These are phyloP conservation scores for Xylariaceae sp. DNA, from an alignment of 2,329 filamentous ascomycete species.

Conservation along the genomic window DNA sequence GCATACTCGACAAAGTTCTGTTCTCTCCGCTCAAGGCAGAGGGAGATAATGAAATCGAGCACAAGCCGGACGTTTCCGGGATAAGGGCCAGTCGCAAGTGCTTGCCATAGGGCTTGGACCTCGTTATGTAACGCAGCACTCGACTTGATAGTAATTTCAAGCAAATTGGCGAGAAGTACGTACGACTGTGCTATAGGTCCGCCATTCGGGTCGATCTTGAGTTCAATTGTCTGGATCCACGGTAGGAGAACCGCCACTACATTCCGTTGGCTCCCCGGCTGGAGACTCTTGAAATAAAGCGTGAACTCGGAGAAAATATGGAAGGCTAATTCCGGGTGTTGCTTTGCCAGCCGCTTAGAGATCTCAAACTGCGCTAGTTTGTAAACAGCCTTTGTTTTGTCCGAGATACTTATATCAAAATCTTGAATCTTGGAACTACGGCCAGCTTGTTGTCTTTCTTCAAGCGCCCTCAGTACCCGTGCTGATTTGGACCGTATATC, in stretches of 20 bases:
- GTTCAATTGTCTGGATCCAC: conserved; percentile 93
- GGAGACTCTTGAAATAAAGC: conserved; percentile 86
- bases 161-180: conserved; percentile 90
- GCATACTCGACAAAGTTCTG: conserved; percentile 98
- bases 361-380: conserved; percentile 98
- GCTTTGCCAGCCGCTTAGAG: conserved; percentile 85
- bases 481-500: conserved; percentile 89
- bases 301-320: conserved; percentile 96
- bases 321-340: conserved; percentile 88
- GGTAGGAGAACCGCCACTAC: conserved; percentile 93
- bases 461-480: conserved; percentile 77
- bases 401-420: conserved; percentile 97
- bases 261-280: conserved; percentile 84
- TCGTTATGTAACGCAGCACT: conserved; percentile 91
- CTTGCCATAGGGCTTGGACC: conserved; percentile 97
- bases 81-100: conserved; percentile 89
- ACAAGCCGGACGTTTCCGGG: conserved; percentile 93
- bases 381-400: conserved; percentile 98
- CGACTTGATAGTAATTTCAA: conserved; percentile 95
- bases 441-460: conserved; percentile 74
- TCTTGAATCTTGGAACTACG: conserved; percentile 91
- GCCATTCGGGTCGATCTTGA: conserved; percentile 89
- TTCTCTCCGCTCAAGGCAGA: conserved; percentile 91
- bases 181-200: conserved; percentile 91
- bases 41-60: conserved; percentile 92